Evolutionary conservation across 306 rosid species (phyloP).

Genomic region (Trifolium subterraneum): DNA sequence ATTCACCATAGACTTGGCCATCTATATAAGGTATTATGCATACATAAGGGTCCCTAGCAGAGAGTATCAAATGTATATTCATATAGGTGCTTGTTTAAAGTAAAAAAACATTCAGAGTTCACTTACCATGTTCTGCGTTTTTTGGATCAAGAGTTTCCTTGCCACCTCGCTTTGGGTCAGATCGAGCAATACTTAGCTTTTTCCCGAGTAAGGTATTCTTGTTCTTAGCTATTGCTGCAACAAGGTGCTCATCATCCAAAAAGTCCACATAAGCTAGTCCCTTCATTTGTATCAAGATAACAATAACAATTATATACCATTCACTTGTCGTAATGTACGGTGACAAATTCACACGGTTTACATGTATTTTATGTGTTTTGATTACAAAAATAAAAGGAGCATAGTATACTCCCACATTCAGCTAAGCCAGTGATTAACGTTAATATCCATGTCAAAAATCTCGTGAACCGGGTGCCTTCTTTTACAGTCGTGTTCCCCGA

Average conservation of each 20-base stretch:
- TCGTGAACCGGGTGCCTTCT: neutral
- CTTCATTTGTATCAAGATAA: constrained; percentile 50
- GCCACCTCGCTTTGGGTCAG: constrained; percentile 74
- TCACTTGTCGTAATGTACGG: constrained; percentile 21
- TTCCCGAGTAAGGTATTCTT: constrained; percentile 69
- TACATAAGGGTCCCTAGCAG: constrained; percentile 19
- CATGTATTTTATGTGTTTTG: neutral
- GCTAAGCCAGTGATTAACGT: constrained; percentile 17
- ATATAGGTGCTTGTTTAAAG: constrained; percentile 6
- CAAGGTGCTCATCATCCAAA: constrained; percentile 72
- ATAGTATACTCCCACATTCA: neutral
- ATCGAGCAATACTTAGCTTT: constrained; percentile 80
- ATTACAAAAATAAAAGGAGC: neutral
- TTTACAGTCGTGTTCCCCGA: neutral
- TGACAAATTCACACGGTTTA: neutral
- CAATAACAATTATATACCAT: constrained; percentile 28
- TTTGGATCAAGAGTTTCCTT: constrained; percentile 51
- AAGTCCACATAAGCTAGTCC: constrained; percentile 96
- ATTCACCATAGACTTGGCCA: too few relatives aligned
- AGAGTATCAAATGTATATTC: constrained; percentile 20
- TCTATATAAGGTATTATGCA: constrained; percentile 3
- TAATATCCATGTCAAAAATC: constrained; percentile 12
- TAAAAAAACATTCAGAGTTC: constrained; percentile 3
- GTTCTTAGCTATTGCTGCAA: constrained; percentile 81
- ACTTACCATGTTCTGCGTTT: constrained; percentile 53